Conservation (phyloP, 345 rosid genomes). For the Moringa oleifera region DNA sequence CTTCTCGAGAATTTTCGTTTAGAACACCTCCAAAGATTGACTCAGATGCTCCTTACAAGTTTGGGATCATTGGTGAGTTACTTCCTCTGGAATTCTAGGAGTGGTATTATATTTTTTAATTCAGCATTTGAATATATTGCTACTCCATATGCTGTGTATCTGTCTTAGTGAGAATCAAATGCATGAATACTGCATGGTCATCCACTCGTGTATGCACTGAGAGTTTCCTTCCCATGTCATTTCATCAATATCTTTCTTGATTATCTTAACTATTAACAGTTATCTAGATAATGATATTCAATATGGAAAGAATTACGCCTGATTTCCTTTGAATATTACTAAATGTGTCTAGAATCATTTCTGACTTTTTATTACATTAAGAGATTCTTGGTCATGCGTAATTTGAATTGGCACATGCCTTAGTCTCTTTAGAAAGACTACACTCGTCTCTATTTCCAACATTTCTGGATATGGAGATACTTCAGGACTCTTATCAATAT, state of each 20-base stretch:
- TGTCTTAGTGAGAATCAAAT: too few relatives aligned
- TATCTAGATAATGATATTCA: not conserved
- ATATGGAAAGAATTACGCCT: too few relatives aligned
- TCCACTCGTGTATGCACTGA: not conserved
- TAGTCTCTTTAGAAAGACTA: not conserved
- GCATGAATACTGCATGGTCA: not conserved
- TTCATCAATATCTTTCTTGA: too few relatives aligned
- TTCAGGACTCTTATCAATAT: not conserved
- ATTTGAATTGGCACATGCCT: not conserved
- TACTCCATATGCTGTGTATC: not conserved
- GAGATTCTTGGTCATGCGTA: not conserved
- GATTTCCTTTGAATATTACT: too few relatives aligned
- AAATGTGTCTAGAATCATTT: too few relatives aligned
- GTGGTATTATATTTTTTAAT: too few relatives aligned
- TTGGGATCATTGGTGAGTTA: slow-evolving; percentile 87
- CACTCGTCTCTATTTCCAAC: not conserved
- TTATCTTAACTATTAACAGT: too few relatives aligned
- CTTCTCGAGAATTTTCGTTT: slow-evolving; percentile 84
- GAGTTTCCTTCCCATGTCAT: not conserved
- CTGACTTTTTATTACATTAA: too few relatives aligned
- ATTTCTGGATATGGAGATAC: not conserved
- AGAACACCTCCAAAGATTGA: slow-evolving; percentile 68
- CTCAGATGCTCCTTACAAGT: slow-evolving; percentile 81
- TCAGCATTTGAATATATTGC: not conserved
- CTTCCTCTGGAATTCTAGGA: slow-evolving; percentile 1